Evolutionary conservation across 176 grass and related monocot genomes (phyloP).

Genomic region (Cymbopogon citratus): DNA sequence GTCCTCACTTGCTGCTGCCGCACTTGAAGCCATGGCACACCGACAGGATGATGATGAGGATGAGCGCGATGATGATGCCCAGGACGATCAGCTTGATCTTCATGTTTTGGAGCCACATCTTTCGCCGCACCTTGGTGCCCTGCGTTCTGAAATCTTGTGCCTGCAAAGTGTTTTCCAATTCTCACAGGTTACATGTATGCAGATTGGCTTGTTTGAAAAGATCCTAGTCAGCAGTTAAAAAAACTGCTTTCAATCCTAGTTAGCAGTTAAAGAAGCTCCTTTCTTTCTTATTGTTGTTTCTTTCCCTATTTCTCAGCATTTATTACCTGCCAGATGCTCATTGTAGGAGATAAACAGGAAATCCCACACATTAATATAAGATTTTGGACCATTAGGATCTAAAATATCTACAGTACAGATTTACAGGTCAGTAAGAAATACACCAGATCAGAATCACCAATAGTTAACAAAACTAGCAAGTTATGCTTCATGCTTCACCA

Average conservation of each 20-base stretch:
- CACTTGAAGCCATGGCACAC: conserved; percentile 95
- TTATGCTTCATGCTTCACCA: not conserved
- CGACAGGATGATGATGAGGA: conserved; percentile 87
- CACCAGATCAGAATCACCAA: not conserved
- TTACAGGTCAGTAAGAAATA: not conserved
- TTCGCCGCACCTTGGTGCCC: conserved; percentile 70
- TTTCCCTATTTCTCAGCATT: not conserved
- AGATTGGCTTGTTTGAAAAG: not conserved
- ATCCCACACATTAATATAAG: not conserved
- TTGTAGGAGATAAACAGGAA: not conserved
- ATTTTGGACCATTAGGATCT: not conserved
- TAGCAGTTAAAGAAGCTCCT: not conserved
- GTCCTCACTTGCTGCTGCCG: conserved; percentile 27
- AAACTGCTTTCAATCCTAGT: not conserved
- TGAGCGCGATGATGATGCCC: conserved; percentile 76
- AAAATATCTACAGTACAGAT: not conserved
- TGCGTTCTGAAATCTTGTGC: conserved; percentile 82
- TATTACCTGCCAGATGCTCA: not conserved
- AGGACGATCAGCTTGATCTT: conserved; percentile 94
- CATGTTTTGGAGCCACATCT: conserved; percentile 99
- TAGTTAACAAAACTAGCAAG: not conserved
- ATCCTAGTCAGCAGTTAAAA: not conserved
- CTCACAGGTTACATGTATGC: not conserved
- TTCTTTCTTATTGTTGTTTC: not conserved
- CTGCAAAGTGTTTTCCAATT: conserved; percentile 26